These are phyloP conservation scores for Aspergillus texensis DNA, from an alignment of 2,329 filamentous ascomycete species.

Conservation along the genomic window DNA sequence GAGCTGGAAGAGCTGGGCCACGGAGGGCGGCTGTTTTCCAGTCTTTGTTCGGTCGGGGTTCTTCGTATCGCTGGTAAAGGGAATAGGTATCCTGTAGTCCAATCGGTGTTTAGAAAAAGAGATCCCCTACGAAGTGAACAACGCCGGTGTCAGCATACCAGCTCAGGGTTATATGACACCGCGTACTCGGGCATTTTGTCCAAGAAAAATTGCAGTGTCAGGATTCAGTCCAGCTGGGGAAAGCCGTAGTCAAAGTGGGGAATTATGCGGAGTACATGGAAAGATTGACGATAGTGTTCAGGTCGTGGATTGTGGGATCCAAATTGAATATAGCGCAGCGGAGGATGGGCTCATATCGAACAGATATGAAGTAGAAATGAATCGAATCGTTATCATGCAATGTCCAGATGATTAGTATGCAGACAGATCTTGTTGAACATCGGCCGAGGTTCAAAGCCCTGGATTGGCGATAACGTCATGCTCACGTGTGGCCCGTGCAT, in stretches of 20 bases:
- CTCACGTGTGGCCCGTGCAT: slow-evolving; percentile 13
- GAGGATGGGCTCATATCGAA: neutral
- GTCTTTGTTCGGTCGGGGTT: slow-evolving; percentile 30
- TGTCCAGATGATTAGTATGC: slow-evolving; percentile 1
- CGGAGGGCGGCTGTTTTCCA: slow-evolving; percentile 37
- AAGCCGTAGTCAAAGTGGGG: neutral
- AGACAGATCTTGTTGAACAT: neutral
- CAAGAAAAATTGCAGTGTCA: neutral
- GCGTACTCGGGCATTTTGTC: slow-evolving; percentile 14
- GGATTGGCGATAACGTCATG: slow-evolving; percentile 14
- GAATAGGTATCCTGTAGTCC: slow-evolving; percentile 44
- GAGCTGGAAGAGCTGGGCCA: slow-evolving; percentile 63
- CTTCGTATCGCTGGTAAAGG: slow-evolving; percentile 46
- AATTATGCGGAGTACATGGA: slow-evolving; percentile 1
- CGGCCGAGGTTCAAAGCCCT: slow-evolving; percentile 9
- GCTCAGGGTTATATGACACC: slow-evolving; percentile 15
- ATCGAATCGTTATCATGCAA: neutral
- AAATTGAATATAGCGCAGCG: neutral
- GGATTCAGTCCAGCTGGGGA: neutral
- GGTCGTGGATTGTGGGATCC: neutral
- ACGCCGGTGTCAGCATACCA: slow-evolving; percentile 7
- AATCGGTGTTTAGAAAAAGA: neutral
- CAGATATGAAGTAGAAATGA: neutral
- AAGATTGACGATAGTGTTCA: neutral
- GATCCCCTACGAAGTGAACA: neutral